Conservation (phyloP, 108 stramenopile species). For the Pseudonitzschia pungens region DNA sequence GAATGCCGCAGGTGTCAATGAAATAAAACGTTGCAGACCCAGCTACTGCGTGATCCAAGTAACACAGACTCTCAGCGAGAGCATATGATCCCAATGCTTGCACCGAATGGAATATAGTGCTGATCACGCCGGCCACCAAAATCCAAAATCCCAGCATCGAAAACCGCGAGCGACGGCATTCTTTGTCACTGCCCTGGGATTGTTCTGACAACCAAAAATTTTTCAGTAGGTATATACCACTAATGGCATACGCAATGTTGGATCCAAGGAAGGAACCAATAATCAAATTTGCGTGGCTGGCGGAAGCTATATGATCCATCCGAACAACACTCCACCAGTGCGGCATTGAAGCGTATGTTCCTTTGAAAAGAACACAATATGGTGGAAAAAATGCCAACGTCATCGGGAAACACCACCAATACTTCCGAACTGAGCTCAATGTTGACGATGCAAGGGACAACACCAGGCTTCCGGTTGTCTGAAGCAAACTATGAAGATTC, state of each 20-base stretch:
- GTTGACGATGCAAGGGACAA: not conserved
- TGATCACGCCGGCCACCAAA: slow-evolving; percentile 35
- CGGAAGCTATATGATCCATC: slow-evolving; percentile 25
- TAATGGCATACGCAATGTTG: slow-evolving; percentile 38
- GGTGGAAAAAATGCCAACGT: slow-evolving; percentile 32
- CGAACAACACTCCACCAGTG: slow-evolving; percentile 38
- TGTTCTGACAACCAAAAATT: not conserved
- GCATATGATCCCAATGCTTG: slow-evolving; percentile 40
- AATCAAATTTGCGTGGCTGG: slow-evolving; percentile 7
- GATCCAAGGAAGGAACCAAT: slow-evolving; percentile 33
- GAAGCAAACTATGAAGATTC: not conserved
- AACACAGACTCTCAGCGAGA: slow-evolving; percentile 40
- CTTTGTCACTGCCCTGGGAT: not conserved
- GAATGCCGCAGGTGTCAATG: slow-evolving; percentile 39
- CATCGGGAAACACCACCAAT: slow-evolving; percentile 44
- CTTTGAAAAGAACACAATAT: slow-evolving; percentile 19
- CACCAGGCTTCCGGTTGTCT: not conserved
- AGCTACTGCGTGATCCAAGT: slow-evolving; percentile 51
- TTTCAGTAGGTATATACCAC: slow-evolving; percentile 20
- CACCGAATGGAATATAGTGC: slow-evolving; percentile 42
- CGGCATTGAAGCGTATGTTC: slow-evolving; percentile 33
- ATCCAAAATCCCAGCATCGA: slow-evolving; percentile 34
- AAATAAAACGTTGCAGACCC: slow-evolving; percentile 36
- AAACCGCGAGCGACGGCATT: slow-evolving; percentile 4
- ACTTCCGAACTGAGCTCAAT: not conserved